A percentile compares a stretch with the other conserved stretches of the same genome.
phyloP scores from a whole-genome alignment of 176 grass and related monocot species.

The Eleusine coracana region DNA sequence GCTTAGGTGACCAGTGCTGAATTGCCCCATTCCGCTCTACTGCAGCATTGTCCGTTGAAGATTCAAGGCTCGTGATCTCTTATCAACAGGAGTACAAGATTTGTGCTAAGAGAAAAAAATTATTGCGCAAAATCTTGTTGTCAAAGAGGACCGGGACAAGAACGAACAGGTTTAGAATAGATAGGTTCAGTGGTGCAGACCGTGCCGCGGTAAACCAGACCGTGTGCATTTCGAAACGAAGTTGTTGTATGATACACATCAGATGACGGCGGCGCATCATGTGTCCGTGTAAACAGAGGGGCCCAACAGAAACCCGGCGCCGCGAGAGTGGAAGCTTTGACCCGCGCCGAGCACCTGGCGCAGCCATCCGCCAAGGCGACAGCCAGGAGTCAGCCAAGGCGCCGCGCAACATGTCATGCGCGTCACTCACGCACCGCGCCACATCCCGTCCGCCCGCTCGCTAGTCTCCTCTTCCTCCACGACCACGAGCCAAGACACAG shows the following conservation, averaged over 20 bases:
- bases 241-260: too few species aligned
- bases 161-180: too few species aligned
- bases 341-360: slow-evolving; percentile 25
- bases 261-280: too few species aligned
- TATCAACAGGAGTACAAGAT: too few species aligned
- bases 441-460: too few species aligned
- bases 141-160: too few species aligned
- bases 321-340: background rate
- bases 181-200: too few species aligned
- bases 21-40: background rate
- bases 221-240: too few species aligned
- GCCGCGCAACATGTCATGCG: slow-evolving; percentile 7
- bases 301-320: slow-evolving; percentile 24
- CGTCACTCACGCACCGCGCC: background rate
- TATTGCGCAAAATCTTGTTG: too few species aligned
- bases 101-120: too few species aligned
- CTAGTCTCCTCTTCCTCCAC: background rate
- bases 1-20: background rate
- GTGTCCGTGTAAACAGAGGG: background rate
- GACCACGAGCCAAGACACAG: background rate
- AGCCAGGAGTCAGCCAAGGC: slow-evolving; percentile 34
- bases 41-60: background rate
- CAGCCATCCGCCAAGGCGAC: background rate
- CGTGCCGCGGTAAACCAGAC: too few species aligned
- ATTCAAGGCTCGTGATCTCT: too few species aligned